A percentile compares a stretch with the other conserved stretches of the same genome.
These are phyloP conservation scores for Botryotinia convoluta DNA, from an alignment of 2,329 filamentous ascomycete genomes.

Conservation along the genomic window DNA sequence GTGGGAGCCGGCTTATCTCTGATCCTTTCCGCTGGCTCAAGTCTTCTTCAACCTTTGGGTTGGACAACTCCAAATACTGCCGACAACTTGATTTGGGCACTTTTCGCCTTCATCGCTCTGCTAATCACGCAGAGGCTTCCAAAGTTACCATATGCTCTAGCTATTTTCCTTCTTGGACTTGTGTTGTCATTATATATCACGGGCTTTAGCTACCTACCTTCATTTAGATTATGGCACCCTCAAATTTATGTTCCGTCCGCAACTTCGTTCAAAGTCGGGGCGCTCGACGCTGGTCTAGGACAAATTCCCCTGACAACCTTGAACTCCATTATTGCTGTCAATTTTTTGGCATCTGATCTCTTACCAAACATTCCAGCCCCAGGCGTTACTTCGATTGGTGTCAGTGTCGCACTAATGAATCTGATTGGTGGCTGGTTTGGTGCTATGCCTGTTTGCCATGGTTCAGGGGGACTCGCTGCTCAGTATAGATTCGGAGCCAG, in stretches of 20 bases:
- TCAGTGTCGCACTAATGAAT: conserved; percentile 84
- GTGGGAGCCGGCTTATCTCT: conserved; percentile 85
- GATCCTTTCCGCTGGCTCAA: conserved; percentile 70
- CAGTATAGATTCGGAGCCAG: conserved; percentile 90
- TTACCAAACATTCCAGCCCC: conserved; percentile 67
- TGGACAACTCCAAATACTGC: conserved; percentile 66
- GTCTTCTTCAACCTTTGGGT: conserved; percentile 63
- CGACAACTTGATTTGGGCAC: conserved; percentile 76
- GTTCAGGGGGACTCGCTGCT: conserved; percentile 83
- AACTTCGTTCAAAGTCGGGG: conserved; percentile 49
- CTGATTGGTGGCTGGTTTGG: conserved; percentile 85
- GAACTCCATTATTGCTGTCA: conserved; percentile 88
- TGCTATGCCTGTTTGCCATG: conserved; percentile 93
- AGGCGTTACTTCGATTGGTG: conserved; percentile 71
- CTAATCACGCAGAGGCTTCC: conserved; percentile 63
- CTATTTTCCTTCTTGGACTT: conserved; percentile 67
- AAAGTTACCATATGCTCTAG: conserved; percentile 73
- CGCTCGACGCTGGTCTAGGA: conserved; percentile 59
- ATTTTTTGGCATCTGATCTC: conserved; percentile 73
- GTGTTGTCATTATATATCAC: conserved; percentile 56
- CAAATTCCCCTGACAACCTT: conserved; percentile 89
- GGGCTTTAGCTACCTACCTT: conserved; percentile 45
- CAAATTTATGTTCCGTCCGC: conserved; percentile 46
- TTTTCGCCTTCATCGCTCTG: conserved; percentile 70
- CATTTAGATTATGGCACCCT: conserved; percentile 60